phyloP scores from a whole-genome alignment of 1,284 basidiomycete species.

The Somion occarium region DNA sequence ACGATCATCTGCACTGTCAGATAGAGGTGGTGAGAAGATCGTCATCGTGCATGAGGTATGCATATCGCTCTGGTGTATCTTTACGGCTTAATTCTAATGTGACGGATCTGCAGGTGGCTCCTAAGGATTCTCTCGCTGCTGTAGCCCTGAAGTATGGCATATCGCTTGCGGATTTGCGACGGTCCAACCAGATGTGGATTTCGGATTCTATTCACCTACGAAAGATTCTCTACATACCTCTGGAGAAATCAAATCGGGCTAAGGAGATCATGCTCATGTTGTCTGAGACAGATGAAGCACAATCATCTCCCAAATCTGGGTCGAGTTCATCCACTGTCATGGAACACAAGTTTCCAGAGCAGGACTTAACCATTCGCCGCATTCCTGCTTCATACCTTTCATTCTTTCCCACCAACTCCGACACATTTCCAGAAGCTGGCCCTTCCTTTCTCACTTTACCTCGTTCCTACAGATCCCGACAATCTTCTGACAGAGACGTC shows the following conservation, averaged over 20 bases:
- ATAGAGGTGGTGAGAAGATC: constrained; percentile 24
- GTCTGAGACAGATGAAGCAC: neutral
- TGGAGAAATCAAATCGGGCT: constrained; percentile 35
- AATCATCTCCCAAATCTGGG: neutral
- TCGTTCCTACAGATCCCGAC: neutral
- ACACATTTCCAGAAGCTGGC: neutral
- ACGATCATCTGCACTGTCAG: neutral
- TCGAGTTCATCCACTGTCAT: neutral
- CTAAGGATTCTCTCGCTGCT: constrained; percentile 76
- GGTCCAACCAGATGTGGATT: constrained; percentile 87
- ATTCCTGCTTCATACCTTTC: constrained; percentile 26
- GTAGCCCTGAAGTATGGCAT: constrained; percentile 87
- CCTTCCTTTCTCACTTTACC: constrained; percentile 7
- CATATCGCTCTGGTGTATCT: neutral
- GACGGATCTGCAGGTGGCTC: constrained; percentile 45
- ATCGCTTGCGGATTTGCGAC: constrained; percentile 74
- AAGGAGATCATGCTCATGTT: constrained; percentile 20
- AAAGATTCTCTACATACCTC: constrained; percentile 75
- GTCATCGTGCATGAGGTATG: constrained; percentile 55
- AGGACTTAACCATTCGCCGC: constrained; percentile 20
- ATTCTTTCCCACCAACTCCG: constrained; percentile 23
- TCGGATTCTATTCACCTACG: constrained; percentile 87
- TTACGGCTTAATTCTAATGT: neutral
- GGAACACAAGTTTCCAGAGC: neutral
- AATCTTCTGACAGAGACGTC: neutral